A percentile compares a stretch with the other conserved stretches of the same genome.
These are phyloP conservation scores for Backusella westeae DNA, from an alignment of 192 early-diverging fungal genomes.

Conservation along the genomic window DNA sequence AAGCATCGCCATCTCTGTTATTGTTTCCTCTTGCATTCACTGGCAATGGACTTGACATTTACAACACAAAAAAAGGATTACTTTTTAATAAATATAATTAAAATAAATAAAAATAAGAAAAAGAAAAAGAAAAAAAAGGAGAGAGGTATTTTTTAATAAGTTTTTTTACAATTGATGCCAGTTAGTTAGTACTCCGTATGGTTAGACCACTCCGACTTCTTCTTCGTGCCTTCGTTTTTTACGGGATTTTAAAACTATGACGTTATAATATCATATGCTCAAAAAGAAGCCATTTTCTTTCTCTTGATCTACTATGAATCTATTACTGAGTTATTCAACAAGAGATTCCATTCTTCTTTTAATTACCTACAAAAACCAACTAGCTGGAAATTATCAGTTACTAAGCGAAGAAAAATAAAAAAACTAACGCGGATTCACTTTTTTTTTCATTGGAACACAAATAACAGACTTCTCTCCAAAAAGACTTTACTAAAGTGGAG, in stretches of 20 bases:
- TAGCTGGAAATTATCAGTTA: not conserved
- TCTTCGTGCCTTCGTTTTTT: not conserved
- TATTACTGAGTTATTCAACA: not conserved
- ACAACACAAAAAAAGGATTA: not conserved
- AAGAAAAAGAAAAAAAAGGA: not conserved
- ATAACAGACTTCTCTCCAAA: not conserved
- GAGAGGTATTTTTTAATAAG: not conserved
- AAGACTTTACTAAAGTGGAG: not conserved
- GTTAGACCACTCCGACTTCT: not conserved
- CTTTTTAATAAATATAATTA: not conserved
- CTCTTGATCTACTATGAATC: not conserved
- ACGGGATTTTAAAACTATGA: not conserved
- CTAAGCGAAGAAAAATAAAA: not conserved
- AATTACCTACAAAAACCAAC: not conserved
- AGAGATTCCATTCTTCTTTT: not conserved
- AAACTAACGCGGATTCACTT: not conserved
- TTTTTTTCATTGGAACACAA: not conserved
- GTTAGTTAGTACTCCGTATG: not conserved
- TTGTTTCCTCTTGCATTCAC: conserved; percentile 13
- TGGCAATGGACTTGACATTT: conserved; percentile 19
- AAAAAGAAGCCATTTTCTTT: not conserved
- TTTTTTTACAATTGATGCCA: not conserved
- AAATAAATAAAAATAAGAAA: not conserved
- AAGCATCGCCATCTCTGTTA: not conserved
- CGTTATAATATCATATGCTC: conserved; percentile 1